Base-by-base conservation (phyloP, 2,329 filamentous ascomycete genomes). In the Fusarium metavorans region DNA sequence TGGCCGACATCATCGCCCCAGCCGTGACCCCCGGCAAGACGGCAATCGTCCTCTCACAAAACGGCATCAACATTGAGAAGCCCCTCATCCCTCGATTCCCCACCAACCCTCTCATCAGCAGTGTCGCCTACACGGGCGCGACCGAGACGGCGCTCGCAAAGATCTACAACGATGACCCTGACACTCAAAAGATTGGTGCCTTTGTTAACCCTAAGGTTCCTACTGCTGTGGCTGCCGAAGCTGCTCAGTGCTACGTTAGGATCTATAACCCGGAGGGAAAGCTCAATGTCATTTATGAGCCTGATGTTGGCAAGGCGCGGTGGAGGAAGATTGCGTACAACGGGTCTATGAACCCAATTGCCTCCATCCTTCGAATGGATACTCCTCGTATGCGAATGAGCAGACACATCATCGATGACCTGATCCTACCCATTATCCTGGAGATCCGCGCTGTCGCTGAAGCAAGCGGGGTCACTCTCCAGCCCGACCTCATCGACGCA, bases 51-150 rank as follows among this genome's bases (percentile, higher is more conserved):
- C 84, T 92, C 8, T 81, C 90, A 6, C 90, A 92, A 71, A 92
- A 92, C 75, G 90, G 90, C 0, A 80, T 92, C n/a, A 90, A 91
- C 74, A 92, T 92, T 70, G 89, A 92, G 72, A 85, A 84, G 48
- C 88, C 89, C 0, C 77, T 92, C 23, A 77, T 88, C 20, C 66
- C 77, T 1, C 79, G 81, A 1, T 91, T 90, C 75, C 89, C 89
- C 0, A 67, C 77, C 4, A 91, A 89, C 68, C 78, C 85, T 0
- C 76, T 91, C 8, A 82, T 92, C 2, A 88, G 86, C 4, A 88
- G 88, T 5, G 84, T 91, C 10, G 86, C 84, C 4, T 81, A 87
- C 60, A 89, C 88, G 64, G 87, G 88, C 30, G 85, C 87, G 3
- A 85, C 85, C 5, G 88, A 91, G 73, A 80, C 77, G 0, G 73